phyloP scores from a whole-genome alignment of 2,329 filamentous ascomycete genomes.

The Cercospora berteroae region DNA sequence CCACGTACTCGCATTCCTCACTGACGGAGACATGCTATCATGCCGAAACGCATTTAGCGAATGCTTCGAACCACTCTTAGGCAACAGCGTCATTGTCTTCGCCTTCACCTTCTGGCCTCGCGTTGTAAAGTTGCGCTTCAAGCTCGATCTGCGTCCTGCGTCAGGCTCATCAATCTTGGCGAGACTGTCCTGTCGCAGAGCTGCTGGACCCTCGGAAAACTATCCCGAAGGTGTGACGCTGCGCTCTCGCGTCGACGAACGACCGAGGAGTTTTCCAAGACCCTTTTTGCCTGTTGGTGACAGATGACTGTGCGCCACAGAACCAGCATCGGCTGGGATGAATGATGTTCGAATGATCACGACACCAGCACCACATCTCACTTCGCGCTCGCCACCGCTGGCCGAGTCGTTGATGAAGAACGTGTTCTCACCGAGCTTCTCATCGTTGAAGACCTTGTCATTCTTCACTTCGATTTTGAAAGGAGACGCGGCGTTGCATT shows the following conservation, averaged over 20 bases:
- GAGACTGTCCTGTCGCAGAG: not conserved
- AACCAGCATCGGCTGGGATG: slow-evolving; percentile 29
- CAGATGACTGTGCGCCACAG: slow-evolving; percentile 18
- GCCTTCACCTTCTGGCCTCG: slow-evolving; percentile 1
- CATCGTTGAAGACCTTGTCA: slow-evolving; percentile 80
- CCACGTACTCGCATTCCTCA: not conserved
- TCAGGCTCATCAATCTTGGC: not conserved
- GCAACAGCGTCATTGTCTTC: slow-evolving; percentile 7
- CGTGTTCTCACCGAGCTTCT: slow-evolving; percentile 78
- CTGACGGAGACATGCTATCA: not conserved
- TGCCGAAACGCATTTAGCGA: not conserved
- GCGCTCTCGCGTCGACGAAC: slow-evolving; percentile 22
- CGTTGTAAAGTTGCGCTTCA: slow-evolving; percentile 7
- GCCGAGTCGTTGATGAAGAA: slow-evolving; percentile 87
- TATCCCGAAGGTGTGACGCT: slow-evolving; percentile 35
- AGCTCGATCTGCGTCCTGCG: slow-evolving; percentile 8
- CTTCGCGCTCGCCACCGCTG: slow-evolving; percentile 63
- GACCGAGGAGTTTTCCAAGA: slow-evolving; percentile 30
- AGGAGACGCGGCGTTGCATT: slow-evolving; percentile 75
- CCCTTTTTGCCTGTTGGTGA: slow-evolving; percentile 26
- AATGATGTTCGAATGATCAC: slow-evolving; percentile 49
- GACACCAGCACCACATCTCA: slow-evolving; percentile 78
- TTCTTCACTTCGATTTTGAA: slow-evolving; percentile 86
- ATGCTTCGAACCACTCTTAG: slow-evolving; percentile 1
- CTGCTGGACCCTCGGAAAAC: slow-evolving; percentile 16